Base-by-base conservation (phyloP, 116 monocot species). In the Cymodocea nodosa region DNA sequence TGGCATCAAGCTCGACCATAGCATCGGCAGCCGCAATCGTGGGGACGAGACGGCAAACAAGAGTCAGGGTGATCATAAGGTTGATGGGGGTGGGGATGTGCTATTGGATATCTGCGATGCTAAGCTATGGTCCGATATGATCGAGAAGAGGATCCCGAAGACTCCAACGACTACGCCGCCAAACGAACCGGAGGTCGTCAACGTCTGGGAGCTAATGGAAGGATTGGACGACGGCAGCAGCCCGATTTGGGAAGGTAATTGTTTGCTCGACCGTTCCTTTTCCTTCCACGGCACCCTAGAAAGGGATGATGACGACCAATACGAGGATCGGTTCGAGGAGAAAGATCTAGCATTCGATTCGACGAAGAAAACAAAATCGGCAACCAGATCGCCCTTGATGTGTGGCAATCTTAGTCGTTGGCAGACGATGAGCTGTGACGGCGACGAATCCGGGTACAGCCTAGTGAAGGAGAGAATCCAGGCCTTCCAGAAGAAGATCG, bases 151-250 rank as follows among this genome's bases (percentile, higher is more conserved):
- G 50, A 35, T 55, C 6, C 70, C 59, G 39, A 61, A 65, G 19
- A 82, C 86, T 3, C 86, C 86, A n/a, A 75, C 69, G 2, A 65
- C 39, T 71, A 83, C 83, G 20, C 80, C 87, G 15, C 73, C 75
- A 18, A 81, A 76, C 65, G 87, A 84, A 53, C 84, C 87, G 12
- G 87, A 87, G 65, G 51, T 54, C 15, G 79, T 87, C 74, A 64
- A 87, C 65, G 70, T 78, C 16, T 77, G 79, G 74, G 84, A 84
- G 69, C 70, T 87, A 9, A 83, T 87, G 84, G 81, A 67, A 4
- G 87, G 78, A 7, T 54, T 87, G 34, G 81, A 80, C 15, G 81
- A 77, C 52, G 81, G 75, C 49, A 23, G 65, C 19, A 65, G 81
- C 56, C 77, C 84, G 2, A 22, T 74, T 19, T 56, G 72, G 57